Percentiles rank a stretch among this genome's conserved stretches.
These are phyloP conservation scores for Metschnikowia anglica DNA, from an alignment of 805 yeast genomes.

Conservation along the genomic window DNA sequence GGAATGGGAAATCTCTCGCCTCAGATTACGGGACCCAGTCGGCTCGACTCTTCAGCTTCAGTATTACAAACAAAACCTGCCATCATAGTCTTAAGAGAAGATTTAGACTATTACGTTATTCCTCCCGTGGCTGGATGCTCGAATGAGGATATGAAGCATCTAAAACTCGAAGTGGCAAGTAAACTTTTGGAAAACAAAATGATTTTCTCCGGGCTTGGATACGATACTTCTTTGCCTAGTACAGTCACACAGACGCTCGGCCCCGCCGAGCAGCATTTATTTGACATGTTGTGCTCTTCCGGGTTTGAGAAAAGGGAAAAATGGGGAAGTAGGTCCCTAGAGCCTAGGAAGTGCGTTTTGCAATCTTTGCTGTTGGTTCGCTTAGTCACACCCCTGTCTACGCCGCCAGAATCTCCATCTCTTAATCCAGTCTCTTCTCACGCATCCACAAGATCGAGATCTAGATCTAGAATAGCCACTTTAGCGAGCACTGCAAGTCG, in stretches of 20 bases:
- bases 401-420: slow-evolving; percentile 42
- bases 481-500: slow-evolving; percentile 57
- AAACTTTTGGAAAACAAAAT: slow-evolving; percentile 53
- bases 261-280: slow-evolving; percentile 90
- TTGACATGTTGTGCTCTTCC: slow-evolving; percentile 91
- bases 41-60: slow-evolving; percentile 46
- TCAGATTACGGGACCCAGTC: slow-evolving; percentile 23
- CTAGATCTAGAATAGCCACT: slow-evolving; percentile 54
- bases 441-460: slow-evolving; percentile 32
- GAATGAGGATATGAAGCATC: slow-evolving; percentile 57
- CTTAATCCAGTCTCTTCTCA: slow-evolving; percentile 46
- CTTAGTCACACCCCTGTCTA: slow-evolving; percentile 38
- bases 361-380: slow-evolving; percentile 77
- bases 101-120: slow-evolving; percentile 87
- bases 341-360: slow-evolving; percentile 83
- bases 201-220: slow-evolving; percentile 82
- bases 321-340: slow-evolving; percentile 92
- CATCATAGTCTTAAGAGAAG: slow-evolving; percentile 88
- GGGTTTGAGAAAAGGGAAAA: slow-evolving; percentile 66
- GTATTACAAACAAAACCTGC: slow-evolving; percentile 81
- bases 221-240: slow-evolving; percentile 30
- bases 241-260: slow-evolving; percentile 55
- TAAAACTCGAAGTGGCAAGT: slow-evolving; percentile 75
- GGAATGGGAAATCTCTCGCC: slow-evolving; percentile 34
- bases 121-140: slow-evolving; percentile 64